Evolutionary conservation across 345 rosid genomes (phyloP).

Genomic region (Xanthoceras sorbifolium): DNA sequence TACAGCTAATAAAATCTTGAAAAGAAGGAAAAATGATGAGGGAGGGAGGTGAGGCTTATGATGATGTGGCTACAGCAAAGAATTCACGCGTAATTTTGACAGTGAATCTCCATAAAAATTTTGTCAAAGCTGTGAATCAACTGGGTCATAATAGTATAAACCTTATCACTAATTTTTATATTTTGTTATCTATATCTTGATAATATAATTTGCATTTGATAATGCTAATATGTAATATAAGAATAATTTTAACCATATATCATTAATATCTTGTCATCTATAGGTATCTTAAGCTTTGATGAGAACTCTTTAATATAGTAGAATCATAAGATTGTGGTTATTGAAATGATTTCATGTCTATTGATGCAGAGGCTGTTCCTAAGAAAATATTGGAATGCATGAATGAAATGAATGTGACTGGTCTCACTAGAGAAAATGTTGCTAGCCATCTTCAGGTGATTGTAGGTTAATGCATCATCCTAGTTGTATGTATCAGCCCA

Average conservation of each 20-base stretch:
- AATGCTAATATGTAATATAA: neutral
- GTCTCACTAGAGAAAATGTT: conserved; percentile 35
- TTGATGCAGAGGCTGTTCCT: conserved; percentile 40
- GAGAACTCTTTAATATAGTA: neutral
- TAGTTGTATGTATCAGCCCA: neutral
- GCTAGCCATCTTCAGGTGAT: conserved; percentile 48
- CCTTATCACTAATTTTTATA: neutral
- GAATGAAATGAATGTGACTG: conserved; percentile 32
- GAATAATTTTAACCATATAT: no score
- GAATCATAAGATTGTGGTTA: neutral
- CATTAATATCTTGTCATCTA: neutral
- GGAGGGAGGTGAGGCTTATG: conserved; percentile 5
- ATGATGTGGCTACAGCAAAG: conserved; percentile 18
- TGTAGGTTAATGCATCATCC: neutral
- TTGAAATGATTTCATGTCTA: neutral
- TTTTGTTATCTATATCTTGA: no score
- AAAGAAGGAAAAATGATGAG: conserved; percentile 14
- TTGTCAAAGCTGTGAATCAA: conserved; percentile 27
- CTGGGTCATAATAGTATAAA: conserved; percentile 34
- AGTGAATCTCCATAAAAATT: conserved; percentile 28
- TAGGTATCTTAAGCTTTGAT: neutral
- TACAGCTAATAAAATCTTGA: neutral
- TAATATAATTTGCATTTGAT: no score
- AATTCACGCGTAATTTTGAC: conserved; percentile 37
- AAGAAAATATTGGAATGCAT: conserved; percentile 41